Evolutionary conservation across 495 filamentous ascomycete species (phyloP).

Genomic region (Aspergillus egyptiacus): DNA sequence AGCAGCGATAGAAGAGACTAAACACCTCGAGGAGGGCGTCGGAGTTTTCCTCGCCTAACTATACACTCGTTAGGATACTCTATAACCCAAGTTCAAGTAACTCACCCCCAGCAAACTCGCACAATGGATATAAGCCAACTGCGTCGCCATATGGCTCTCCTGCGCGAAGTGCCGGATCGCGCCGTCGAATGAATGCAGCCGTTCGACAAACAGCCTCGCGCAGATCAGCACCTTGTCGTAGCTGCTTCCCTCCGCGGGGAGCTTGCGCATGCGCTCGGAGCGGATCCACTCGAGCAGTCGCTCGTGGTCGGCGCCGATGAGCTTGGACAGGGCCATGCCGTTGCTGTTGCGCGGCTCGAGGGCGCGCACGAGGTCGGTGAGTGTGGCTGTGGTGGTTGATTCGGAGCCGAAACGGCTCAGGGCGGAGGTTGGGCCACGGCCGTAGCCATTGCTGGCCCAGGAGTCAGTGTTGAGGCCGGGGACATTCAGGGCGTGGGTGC

Average conservation of each 20-base stretch:
- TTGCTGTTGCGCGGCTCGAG: conserved; percentile 7
- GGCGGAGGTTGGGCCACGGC: no score
- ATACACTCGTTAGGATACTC: neutral
- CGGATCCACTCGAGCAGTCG: conserved; percentile 25
- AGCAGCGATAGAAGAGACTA: conserved; percentile 34
- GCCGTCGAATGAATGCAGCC: conserved; percentile 29
- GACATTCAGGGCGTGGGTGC: neutral
- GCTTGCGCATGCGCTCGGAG: conserved; percentile 31
- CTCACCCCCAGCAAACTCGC: conserved; percentile 30
- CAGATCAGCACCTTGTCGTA: conserved; percentile 36
- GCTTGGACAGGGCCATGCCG: neutral
- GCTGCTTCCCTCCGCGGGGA: conserved; percentile 34
- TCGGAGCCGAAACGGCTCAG: neutral
- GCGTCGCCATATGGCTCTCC: conserved; percentile 32
- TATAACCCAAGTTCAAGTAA: no score
- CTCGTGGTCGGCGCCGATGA: conserved; percentile 18
- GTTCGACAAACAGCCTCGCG: conserved; percentile 18
- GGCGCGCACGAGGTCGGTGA: conserved; percentile 12
- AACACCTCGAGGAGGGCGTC: conserved; percentile 29
- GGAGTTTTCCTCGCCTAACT: conserved; percentile 34
- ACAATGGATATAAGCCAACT: conserved; percentile 34
- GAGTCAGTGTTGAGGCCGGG: neutral
- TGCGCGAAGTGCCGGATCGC: conserved; percentile 30
- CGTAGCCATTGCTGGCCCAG: neutral
- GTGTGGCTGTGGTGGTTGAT: neutral